Evolutionary conservation across 495 filamentous ascomycete species (phyloP), one percentile per base, ranked within the genome.

Genomic region (Hypoxylon lienhwacheense): DNA sequence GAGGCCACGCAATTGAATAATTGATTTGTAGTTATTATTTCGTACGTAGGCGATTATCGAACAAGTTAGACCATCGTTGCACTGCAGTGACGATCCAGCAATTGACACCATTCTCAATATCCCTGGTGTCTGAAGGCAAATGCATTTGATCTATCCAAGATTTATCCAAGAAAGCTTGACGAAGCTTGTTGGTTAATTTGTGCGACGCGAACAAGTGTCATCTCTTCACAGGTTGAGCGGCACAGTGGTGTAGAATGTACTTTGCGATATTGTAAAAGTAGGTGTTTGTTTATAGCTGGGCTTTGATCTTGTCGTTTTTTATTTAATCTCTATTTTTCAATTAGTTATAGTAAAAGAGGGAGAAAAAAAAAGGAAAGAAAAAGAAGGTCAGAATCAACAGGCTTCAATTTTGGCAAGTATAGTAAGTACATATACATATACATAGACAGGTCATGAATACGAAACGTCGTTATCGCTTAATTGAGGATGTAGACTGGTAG

Each of bases 161-260:
- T 58, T 39, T 54, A 20, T 40, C 32, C 37, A 47, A 56, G 35
- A 52, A 63, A 63, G 59, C 59, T 63, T 63, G 44, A 63, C 53
- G 54, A 63, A 63, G 59, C 59, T 63, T 63, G 53, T 53, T 37
- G 43, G 22, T n/a, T 39, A 63, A 59, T 50, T 39, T 45, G 44
- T 58, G 33, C 53, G 14, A 63, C 59, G 8, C 39, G 36, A 50
- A 19, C 10, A 14, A 17, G 14, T 12, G 28, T 11, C 22, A 15
- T 19, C 3, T 1, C 14, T 5, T 7, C 12, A 3, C 25, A 28
- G 10, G 34, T 5, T 1, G 37, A 14, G 8, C 31, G 52, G 37
- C 28, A 51, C 41, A n/a, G n/a, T n/a, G n/a, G n/a, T n/a, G n/a
- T n/a, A n/a, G n/a, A n/a, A n/a, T n/a, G n/a, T n/a, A n/a, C n/a